phyloP scores from a whole-genome alignment of 2,329 filamentous ascomycete genomes.

The Dothistroma pini region DNA sequence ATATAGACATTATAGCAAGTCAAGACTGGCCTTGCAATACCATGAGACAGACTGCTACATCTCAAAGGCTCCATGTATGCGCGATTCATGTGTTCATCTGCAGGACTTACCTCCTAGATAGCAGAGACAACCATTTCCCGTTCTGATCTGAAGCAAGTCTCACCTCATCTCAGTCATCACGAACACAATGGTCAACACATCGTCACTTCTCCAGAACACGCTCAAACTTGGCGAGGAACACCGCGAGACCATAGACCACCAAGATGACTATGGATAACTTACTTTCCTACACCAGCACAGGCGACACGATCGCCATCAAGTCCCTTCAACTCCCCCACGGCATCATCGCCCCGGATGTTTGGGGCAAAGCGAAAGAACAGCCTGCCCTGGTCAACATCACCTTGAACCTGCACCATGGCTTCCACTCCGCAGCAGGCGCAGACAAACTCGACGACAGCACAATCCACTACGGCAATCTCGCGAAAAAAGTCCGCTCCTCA shows the following conservation, averaged over 20 bases:
- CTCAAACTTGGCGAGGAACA: neutral
- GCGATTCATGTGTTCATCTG: neutral
- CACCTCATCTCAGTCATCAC: neutral
- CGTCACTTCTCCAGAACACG: neutral
- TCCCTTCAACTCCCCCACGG: slow-evolving; percentile 57
- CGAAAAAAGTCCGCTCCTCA: slow-evolving; percentile 54
- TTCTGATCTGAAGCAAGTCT: neutral
- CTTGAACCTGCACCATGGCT: slow-evolving; percentile 53
- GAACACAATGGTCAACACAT: neutral
- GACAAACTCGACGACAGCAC: slow-evolving; percentile 67
- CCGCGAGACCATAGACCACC: neutral
- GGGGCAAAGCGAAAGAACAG: slow-evolving; percentile 62
- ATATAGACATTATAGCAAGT: neutral
- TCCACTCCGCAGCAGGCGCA: slow-evolving; percentile 54
- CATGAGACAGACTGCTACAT: neutral
- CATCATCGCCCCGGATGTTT: slow-evolving; percentile 61
- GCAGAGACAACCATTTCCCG: neutral
- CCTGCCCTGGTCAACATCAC: slow-evolving; percentile 60
- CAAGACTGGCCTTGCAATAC: neutral
- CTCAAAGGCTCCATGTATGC: neutral
- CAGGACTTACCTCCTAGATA: neutral
- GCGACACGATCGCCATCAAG: slow-evolving; percentile 51
- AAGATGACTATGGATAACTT: neutral
- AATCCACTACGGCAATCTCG: slow-evolving; percentile 69
- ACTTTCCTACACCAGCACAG: neutral